Base-by-base conservation (phyloP, 257 asterid species). In the Jacaranda copaia region DNA sequence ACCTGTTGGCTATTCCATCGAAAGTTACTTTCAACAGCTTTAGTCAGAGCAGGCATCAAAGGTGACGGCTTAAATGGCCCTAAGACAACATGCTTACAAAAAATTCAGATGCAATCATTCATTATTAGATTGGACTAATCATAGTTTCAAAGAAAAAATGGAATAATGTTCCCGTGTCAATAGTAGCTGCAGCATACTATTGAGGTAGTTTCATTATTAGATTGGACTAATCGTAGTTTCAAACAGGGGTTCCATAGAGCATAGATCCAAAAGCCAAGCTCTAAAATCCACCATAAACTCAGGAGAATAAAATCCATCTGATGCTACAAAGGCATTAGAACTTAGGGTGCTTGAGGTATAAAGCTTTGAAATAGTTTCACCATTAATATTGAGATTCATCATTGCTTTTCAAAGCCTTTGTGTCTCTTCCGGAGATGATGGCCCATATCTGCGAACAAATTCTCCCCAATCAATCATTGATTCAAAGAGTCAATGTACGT, bases 11-110 rank as follows among this genome's bases (percentile, higher is more conserved):
- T 81, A 75, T 82, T 80, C 80, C 85, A 73, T 93, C 96, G 1
- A 79, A 85, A 81, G 82, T 92, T 91, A 79, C 83, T 73, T 75
- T 90, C 96, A 78, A 80, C 83, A 66, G 93, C 94, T 81, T 87
- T 90, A 75, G 91, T 87, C 71, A 85, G 89, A 74, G 90, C 88
- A 73, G 98, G 98, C 92, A 93, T 91, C 85, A 91, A 96, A 79
- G 97, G 98, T 55, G 97, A 93, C 40, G 96, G 93, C 84, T 93
- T 97, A 84, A 90, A 96, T 61, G 98, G 96, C 83, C 91, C 99
- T 66, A 93, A 86, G 77, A 88, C 90, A 78, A 87, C 98, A 87
- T 96, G 98, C 99, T 96, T 90, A 25, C 1, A 85, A 79, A 69
- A 42, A 76, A 83, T 80, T 67, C 68, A 69, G 60, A 79, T 76